phyloP scores from a whole-genome alignment of 1,284 basidiomycete species.

The Gomphus bonarii region DNA sequence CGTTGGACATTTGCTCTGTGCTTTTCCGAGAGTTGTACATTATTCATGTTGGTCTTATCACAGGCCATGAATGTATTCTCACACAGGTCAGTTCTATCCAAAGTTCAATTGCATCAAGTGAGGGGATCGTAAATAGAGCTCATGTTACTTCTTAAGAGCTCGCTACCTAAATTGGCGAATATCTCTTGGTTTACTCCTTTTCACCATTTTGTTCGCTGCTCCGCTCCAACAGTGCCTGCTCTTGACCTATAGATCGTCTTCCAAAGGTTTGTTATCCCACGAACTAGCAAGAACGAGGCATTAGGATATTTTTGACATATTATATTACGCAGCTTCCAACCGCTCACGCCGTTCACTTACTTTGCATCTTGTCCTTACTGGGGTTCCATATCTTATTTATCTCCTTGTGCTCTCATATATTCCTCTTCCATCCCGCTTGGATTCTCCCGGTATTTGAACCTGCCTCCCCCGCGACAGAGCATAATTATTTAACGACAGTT shows the following conservation, averaged over 20 bases:
- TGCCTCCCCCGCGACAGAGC: neutral
- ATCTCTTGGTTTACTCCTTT: slow-evolving; percentile 47
- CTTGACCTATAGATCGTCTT: slow-evolving; percentile 28
- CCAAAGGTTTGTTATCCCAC: neutral
- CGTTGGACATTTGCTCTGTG: slow-evolving; percentile 49
- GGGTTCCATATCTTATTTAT: slow-evolving; percentile 44
- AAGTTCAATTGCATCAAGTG: neutral
- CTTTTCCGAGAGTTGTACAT: slow-evolving; percentile 56
- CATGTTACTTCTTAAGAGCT: slow-evolving; percentile 26
- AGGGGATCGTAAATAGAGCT: neutral
- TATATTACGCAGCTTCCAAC: slow-evolving; percentile 19
- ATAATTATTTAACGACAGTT: neutral
- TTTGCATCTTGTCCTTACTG: slow-evolving; percentile 31
- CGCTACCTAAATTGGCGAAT: slow-evolving; percentile 53
- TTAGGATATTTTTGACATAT: neutral
- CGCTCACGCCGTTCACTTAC: slow-evolving; percentile 14
- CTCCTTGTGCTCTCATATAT: slow-evolving; percentile 52
- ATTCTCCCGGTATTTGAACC: neutral
- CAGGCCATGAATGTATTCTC: slow-evolving; percentile 45
- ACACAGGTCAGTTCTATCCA: slow-evolving; percentile 35
- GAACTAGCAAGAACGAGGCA: neutral
- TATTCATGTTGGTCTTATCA: slow-evolving; percentile 56
- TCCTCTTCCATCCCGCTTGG: slow-evolving; percentile 46
- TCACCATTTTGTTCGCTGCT: slow-evolving; percentile 46
- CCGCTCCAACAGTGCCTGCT: slow-evolving; percentile 53